Conservation (phyloP, 345 rosid species). For the Syzygium grande region DNA sequence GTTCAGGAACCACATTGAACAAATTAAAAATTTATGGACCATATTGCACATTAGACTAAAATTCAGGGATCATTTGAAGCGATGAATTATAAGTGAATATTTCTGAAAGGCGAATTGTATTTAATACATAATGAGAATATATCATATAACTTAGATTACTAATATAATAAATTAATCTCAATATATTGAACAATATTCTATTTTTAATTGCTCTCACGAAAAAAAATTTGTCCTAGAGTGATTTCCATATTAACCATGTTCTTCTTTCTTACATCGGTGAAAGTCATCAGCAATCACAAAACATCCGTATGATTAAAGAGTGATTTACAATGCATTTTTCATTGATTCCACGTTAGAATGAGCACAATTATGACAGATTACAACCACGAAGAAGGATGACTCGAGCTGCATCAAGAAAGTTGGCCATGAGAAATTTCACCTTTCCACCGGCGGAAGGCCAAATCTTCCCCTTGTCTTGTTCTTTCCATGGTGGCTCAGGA, state of each 20-base stretch:
- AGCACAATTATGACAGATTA: neutral
- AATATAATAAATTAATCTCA: neutral
- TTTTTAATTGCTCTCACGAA: neutral
- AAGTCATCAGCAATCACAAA: fast-evolving
- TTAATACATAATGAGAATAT: neutral
- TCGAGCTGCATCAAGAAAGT: neutral
- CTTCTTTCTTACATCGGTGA: neutral
- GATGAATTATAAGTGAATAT: neutral
- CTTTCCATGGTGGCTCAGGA: neutral
- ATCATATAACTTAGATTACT: neutral
- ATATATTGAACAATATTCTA: neutral
- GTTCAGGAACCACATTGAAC: no score
- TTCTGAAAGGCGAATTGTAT: neutral
- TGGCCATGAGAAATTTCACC: neutral
- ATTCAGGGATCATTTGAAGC: no score
- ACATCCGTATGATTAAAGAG: neutral
- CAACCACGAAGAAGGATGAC: neutral
- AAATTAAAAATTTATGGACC: no score
- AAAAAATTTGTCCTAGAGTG: neutral
- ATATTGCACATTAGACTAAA: no score
- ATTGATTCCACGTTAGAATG: neutral
- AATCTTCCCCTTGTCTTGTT: neutral
- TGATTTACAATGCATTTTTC: neutral
- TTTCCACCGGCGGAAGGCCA: neutral
- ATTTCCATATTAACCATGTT: neutral